phyloP scores from a whole-genome alignment of 768 basidiomycete species.

The Boletus vinaceobasis region DNA sequence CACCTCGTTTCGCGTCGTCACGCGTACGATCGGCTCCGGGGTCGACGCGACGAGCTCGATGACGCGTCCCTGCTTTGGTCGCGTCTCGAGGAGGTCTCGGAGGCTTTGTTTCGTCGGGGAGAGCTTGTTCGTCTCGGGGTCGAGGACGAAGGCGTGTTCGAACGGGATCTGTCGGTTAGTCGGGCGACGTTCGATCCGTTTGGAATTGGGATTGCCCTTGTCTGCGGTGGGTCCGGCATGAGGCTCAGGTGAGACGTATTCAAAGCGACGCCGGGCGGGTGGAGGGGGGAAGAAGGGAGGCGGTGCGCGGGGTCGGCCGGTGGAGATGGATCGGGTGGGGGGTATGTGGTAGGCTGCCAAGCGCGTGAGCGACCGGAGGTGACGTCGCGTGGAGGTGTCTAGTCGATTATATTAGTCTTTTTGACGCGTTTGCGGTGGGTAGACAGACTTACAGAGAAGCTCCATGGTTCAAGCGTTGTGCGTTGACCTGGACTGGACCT shows the following conservation, averaged over 20 bases:
- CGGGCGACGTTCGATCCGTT: constrained; percentile 4
- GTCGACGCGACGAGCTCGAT: constrained; percentile 52
- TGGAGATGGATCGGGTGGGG: constrained; percentile 8
- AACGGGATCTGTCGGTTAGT: constrained; percentile 43
- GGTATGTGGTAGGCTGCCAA: not conserved
- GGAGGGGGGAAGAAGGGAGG: constrained; percentile 1
- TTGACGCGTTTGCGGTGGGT: not conserved
- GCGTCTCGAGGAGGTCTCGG: constrained; percentile 42
- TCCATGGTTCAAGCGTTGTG: not conserved
- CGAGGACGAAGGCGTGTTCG: constrained; percentile 43
- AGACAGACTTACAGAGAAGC: constrained; percentile 5
- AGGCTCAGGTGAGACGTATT: not conserved
- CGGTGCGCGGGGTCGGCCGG: not conserved
- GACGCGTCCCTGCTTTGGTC: constrained; percentile 7
- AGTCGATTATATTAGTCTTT: not conserved
- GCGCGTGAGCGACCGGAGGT: constrained; percentile 4
- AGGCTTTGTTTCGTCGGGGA: constrained; percentile 34
- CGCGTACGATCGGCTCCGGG: constrained; percentile 58
- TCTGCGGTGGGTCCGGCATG: not conserved
- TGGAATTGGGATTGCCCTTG: not conserved
- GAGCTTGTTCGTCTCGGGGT: constrained; percentile 43
- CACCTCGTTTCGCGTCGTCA: constrained; percentile 46
- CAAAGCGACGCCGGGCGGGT: constrained; percentile 14
- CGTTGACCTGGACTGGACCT: not conserved
- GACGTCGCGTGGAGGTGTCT: not conserved